phyloP scores from a whole-genome alignment of 148 eudicot species.

The Rhododendron griersonianum region DNA sequence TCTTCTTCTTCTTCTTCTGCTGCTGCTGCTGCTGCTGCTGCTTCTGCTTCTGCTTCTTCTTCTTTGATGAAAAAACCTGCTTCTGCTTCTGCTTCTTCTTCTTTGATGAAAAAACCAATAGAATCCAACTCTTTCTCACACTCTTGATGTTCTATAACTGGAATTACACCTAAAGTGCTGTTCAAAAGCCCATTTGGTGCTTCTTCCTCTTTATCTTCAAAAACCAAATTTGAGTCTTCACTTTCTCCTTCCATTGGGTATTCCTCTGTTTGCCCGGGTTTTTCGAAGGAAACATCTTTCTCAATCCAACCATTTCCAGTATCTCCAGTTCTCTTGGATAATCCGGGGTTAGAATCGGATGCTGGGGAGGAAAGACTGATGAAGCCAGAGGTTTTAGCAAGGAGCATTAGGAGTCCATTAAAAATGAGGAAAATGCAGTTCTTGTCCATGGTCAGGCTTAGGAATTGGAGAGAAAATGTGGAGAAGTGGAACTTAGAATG shows the following conservation, averaged over 20 bases:
- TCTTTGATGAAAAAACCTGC: constrained; percentile 12
- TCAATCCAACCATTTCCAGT: neutral
- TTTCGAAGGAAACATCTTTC: neutral
- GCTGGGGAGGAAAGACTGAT: neutral
- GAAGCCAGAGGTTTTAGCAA: constrained; percentile 51
- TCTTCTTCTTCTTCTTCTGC: constrained; percentile 30
- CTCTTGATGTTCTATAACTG: constrained; percentile 21
- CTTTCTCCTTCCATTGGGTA: neutral
- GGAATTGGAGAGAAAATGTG: constrained; percentile 25
- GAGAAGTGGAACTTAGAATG: constrained; percentile 28
- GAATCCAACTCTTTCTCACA: neutral
- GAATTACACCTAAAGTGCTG: neutral
- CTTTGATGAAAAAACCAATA: constrained; percentile 27
- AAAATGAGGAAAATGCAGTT: constrained; percentile 56
- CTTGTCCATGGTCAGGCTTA: constrained; percentile 33
- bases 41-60: constrained; percentile 37
- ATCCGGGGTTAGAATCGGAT: neutral
- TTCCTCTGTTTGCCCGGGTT: neutral
- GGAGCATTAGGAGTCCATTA: constrained; percentile 64
- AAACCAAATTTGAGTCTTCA: constrained; percentile 5
- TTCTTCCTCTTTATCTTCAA: constrained; percentile 15
- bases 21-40: constrained; percentile 24
- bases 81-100: constrained; percentile 27
- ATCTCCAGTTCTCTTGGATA: constrained; percentile 8
- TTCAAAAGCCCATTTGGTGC: constrained; percentile 13